Conservation (phyloP, 805 yeast species). For the Wickerhamomyces strasburgensis region DNA sequence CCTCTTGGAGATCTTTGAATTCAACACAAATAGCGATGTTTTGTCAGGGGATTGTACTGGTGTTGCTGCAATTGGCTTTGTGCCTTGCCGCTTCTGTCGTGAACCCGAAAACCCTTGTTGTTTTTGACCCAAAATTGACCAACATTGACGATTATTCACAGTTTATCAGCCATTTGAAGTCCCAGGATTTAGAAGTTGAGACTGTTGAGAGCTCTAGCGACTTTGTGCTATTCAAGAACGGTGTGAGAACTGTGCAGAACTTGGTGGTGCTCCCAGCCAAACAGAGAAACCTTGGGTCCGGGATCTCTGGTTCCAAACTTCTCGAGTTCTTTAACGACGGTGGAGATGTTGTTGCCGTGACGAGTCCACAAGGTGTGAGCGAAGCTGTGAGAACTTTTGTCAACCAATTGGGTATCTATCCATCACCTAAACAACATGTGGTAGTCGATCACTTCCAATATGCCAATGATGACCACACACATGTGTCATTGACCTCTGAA, state of each 20-base stretch:
- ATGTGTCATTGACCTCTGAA: slow-evolving; percentile 10
- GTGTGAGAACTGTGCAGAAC: slow-evolving; percentile 46
- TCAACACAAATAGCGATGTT: too few species aligned
- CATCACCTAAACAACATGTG: slow-evolving; percentile 70
- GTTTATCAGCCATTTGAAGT: slow-evolving; percentile 7
- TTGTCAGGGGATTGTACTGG: slow-evolving; percentile 1
- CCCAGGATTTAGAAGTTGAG: slow-evolving; percentile 32
- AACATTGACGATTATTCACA: slow-evolving; percentile 5
- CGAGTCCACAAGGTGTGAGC: slow-evolving; percentile 46
- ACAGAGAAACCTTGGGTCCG: slow-evolving; percentile 36
- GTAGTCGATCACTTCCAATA: slow-evolving; percentile 60
- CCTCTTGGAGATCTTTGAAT: not conserved
- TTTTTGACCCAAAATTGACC: slow-evolving; percentile 24
- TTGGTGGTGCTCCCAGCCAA: slow-evolving; percentile 56
- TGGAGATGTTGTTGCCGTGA: slow-evolving; percentile 69
- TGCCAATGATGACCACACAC: slow-evolving; percentile 23
- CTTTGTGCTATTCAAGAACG: slow-evolving; percentile 35
- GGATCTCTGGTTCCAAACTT: slow-evolving; percentile 43
- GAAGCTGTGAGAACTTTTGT: slow-evolving; percentile 64
- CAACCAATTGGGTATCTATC: slow-evolving; percentile 75
- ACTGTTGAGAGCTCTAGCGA: slow-evolving; percentile 21
- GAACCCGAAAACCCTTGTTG: slow-evolving; percentile 14
- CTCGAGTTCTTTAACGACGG: slow-evolving; percentile 57
- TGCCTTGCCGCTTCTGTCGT: slow-evolving; percentile 12
- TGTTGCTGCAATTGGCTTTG: slow-evolving; percentile 5